Conservation (phyloP, 352 stramenopile species). For the Globisporangium mamillatum region DNA sequence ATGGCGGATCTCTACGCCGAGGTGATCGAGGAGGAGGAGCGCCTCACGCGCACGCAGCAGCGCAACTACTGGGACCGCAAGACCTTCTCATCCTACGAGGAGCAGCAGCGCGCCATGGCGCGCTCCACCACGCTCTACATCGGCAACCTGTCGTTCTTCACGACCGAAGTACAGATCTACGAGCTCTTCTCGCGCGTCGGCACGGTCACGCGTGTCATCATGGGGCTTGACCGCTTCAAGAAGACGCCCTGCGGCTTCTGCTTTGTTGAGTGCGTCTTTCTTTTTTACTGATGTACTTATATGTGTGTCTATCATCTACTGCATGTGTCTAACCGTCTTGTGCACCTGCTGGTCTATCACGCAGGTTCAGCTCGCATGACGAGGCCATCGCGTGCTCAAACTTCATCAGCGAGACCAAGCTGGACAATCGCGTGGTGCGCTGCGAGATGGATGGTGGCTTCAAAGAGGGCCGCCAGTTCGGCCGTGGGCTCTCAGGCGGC, state of each 20-base stretch:
- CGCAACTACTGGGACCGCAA: slow-evolving; percentile 95
- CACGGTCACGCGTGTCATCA: slow-evolving; percentile 91
- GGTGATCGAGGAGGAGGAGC: slow-evolving; percentile 55
- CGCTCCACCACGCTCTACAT: slow-evolving; percentile 94
- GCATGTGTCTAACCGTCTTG: background rate
- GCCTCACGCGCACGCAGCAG: slow-evolving; percentile 54
- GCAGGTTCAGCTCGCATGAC: slow-evolving; percentile 62
- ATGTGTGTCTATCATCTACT: background rate
- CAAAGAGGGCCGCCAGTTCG: slow-evolving; percentile 83
- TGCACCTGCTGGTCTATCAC: background rate
- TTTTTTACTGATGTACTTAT: background rate
- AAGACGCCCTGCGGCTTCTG: slow-evolving; percentile 97
- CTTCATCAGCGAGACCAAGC: slow-evolving; percentile 85
- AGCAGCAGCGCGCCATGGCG: slow-evolving; percentile 92
- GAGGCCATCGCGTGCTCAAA: slow-evolving; percentile 74
- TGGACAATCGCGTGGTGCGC: slow-evolving; percentile 86
- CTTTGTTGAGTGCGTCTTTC: slow-evolving; percentile 92
- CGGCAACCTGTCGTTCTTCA: slow-evolving; percentile 97
- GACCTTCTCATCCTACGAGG: slow-evolving; percentile 89
- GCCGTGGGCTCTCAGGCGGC: slow-evolving; percentile 71
- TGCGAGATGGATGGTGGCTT: slow-evolving; percentile 89
- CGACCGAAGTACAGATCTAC: slow-evolving; percentile 93
- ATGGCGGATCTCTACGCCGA: slow-evolving; percentile 55
- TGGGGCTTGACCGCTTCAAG: slow-evolving; percentile 95
- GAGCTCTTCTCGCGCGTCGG: slow-evolving; percentile 94